Conservation (phyloP, 805 yeast species). For the Barnettozyma botsteinii region DNA sequence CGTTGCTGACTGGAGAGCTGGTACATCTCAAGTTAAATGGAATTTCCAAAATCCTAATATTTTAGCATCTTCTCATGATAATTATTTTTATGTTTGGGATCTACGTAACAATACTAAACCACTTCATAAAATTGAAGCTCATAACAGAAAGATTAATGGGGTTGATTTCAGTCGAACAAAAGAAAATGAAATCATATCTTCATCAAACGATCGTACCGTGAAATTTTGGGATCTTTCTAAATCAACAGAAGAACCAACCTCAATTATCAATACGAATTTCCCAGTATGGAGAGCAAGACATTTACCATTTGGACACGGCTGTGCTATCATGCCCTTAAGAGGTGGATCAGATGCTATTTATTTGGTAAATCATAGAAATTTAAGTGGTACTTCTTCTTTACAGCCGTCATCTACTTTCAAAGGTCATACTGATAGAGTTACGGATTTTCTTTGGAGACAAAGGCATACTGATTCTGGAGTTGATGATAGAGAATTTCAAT, state of each 20-base stretch:
- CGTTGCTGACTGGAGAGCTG: constrained; percentile 94
- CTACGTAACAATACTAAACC: constrained; percentile 77
- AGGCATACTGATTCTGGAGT: constrained; percentile 41
- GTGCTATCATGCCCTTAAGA: constrained; percentile 84
- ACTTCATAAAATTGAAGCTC: constrained; percentile 62
- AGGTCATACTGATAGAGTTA: constrained; percentile 82
- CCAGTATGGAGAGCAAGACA: constrained; percentile 88
- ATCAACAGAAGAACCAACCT: constrained; percentile 40
- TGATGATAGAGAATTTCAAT: constrained; percentile 78
- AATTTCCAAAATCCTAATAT: constrained; percentile 68
- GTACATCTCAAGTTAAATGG: constrained; percentile 96
- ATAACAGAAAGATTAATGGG: constrained; percentile 83
- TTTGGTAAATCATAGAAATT: constrained; percentile 26
- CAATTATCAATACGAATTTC: constrained; percentile 62
- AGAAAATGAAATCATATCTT: constrained; percentile 61
- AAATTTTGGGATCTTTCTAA: constrained; percentile 71
- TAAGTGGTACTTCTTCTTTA: constrained; percentile 31
- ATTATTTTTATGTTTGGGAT: constrained; percentile 83
- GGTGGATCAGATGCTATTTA: constrained; percentile 63
- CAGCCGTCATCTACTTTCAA: constrained; percentile 56
- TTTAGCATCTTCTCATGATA: constrained; percentile 83
- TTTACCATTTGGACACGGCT: constrained; percentile 83
- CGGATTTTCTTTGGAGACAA: constrained; percentile 84
- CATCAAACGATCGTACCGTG: constrained; percentile 81
- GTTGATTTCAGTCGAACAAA: constrained; percentile 68